Evolutionary conservation across 306 rosid genomes (phyloP), one percentile per base, ranked within the genome.

Genomic region (Mucuna pruriens): DNA sequence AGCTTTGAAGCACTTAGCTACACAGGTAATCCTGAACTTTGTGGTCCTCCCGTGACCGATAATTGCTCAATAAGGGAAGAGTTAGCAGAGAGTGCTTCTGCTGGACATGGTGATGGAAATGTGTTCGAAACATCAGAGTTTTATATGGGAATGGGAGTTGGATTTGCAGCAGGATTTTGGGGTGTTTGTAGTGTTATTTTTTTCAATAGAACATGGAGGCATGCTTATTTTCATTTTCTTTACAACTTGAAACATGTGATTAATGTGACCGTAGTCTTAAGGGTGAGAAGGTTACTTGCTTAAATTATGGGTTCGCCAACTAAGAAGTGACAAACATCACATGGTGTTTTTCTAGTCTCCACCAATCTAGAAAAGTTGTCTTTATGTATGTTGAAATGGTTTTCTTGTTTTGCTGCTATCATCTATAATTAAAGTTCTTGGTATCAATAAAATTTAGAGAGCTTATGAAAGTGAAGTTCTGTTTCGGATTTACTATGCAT

Each of bases 121-220:
- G 42, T 77, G 46, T 1, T 78, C 16, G 77, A 29, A 8, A 25
- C 71, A 54, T 74, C 77, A 7, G 57, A 48, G 2, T 63, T 79
- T n/a, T 55, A 66, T 7, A 66, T 55, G 0, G 84, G 81, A 3
- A 78, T 74, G 87, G 87, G 77, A 65, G 65, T 84, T 55, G 87
- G 87, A 74, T 84, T 79, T 60, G 81, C 61, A 23, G 54, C 71
- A 45, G 87, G 87, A 4, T 79, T 79, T 68, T 84, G 84, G 78
- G 84, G 81, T 1, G 12, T 79, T 17, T 79, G 84, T 13, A 9
- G 78, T 74, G 74, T 7, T 58, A 62, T 79, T 57, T 79, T 84
- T 82, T 84, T 84, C 67, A 84, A 66, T 15, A 67, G 68, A 68
- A 66, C 72, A 31, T 66, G 81, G 3, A 84, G 81, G 67, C 84